A percentile compares a stretch with the other conserved stretches of the same genome.
Evolutionary conservation across 179 eudicot genomes (phyloP).

Genomic region (Actinidia chinensis): DNA sequence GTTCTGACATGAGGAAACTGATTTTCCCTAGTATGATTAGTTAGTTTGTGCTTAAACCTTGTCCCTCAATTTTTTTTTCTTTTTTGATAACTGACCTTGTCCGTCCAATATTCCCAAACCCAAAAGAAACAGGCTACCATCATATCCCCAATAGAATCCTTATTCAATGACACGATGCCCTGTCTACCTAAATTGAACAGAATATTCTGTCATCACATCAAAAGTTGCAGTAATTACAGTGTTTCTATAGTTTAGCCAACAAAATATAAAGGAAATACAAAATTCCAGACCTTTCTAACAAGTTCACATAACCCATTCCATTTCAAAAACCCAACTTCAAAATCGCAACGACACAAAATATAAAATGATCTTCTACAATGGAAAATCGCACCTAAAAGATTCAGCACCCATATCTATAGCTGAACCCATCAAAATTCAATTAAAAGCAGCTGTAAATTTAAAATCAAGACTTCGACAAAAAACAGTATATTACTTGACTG

Average conservation of each 20-base stretch:
- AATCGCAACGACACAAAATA: background rate
- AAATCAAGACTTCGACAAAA: background rate
- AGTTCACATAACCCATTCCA: background rate
- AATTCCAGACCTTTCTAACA: slow-evolving; percentile 7
- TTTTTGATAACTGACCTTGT: background rate
- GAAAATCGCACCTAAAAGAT: background rate
- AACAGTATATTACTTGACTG: background rate
- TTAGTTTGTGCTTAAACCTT: background rate
- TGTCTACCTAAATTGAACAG: background rate
- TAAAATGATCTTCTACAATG: background rate
- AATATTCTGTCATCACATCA: background rate
- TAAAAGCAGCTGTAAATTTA: background rate
- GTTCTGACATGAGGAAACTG: background rate
- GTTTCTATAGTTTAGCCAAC: slow-evolving; percentile 9
- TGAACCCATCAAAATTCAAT: too few relatives aligned
- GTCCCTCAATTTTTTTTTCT: background rate
- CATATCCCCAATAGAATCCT: background rate
- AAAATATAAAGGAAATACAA: background rate
- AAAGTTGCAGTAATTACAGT: background rate
- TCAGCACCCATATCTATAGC: background rate
- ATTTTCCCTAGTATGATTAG: slow-evolving; percentile 2
- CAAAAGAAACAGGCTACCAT: background rate
- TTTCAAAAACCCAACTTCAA: background rate
- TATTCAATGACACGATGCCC: background rate
- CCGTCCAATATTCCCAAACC: background rate